Conservation (phyloP, 139 green algal genomes). For the Ettlia oleoabundans region DNA sequence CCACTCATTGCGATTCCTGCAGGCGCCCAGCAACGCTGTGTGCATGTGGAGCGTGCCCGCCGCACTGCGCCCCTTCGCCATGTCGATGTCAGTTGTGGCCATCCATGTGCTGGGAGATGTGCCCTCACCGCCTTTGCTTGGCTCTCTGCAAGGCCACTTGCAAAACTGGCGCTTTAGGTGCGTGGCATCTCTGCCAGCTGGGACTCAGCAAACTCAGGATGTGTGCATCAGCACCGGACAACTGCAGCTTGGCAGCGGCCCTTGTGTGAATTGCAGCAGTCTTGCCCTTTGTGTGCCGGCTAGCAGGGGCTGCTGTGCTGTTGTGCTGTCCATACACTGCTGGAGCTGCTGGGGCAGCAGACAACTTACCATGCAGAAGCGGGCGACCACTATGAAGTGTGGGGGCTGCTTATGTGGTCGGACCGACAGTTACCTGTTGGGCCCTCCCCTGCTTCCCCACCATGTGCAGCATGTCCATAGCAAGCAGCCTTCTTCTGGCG, state of each 20-base stretch:
- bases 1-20: background rate
- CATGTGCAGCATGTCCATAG: constrained; percentile 21
- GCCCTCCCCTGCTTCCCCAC: background rate
- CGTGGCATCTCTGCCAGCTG: background rate
- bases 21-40: constrained; percentile 83
- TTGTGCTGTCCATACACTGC: no score
- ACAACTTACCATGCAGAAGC: no score
- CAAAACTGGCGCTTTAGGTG: constrained; percentile 52
- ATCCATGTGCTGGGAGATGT: constrained; percentile 97
- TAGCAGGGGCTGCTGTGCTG: no score
- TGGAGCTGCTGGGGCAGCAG: no score
- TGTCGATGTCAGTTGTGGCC: constrained; percentile 79
- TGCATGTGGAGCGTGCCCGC: constrained; percentile 90
- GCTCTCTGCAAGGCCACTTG: constrained; percentile 71
- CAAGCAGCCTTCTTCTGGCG: constrained; percentile 19
- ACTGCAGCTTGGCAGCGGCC: no score
- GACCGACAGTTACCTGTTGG: no score
- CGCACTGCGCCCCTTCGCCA: constrained; percentile 78
- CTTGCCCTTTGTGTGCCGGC: no score
- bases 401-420: no score
- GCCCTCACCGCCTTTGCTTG: constrained; percentile 87
- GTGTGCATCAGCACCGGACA: background rate
- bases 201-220: background rate
- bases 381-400: no score
- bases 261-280: background rate